Percentiles rank a stretch among this genome's conserved stretches.
These are phyloP conservation scores for Phialophora tarda DNA, from an alignment of 2,329 filamentous ascomycete genomes.

Conservation along the genomic window DNA sequence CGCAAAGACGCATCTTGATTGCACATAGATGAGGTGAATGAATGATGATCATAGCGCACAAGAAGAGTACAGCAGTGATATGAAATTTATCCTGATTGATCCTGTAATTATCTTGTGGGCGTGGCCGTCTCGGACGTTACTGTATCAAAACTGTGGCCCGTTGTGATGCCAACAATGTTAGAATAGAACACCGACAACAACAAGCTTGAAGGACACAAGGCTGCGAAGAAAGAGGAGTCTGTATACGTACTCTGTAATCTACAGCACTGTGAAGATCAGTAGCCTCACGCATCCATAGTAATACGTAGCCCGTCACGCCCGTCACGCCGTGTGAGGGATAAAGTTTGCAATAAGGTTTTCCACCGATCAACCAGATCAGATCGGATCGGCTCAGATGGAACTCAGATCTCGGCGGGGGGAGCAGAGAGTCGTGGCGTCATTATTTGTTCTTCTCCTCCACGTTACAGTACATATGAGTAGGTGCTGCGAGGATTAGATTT, in stretches of 20 bases:
- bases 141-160: too few species aligned
- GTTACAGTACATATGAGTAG: not conserved
- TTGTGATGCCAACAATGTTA: too few species aligned
- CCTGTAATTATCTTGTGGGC: not conserved
- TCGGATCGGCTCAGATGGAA: not conserved
- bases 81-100: not conserved
- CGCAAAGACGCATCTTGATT: not conserved
- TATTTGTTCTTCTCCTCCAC: not conserved
- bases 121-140: too few species aligned
- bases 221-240: too few species aligned
- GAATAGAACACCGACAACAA: too few species aligned
- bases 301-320: too few species aligned
- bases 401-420: not conserved
- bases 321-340: not conserved
- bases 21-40: not conserved
- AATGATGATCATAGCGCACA: not conserved
- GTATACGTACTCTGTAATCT: too few species aligned
- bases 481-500: not conserved
- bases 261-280: too few species aligned
- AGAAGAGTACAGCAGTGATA: not conserved
- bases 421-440: not conserved
- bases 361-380: not conserved
- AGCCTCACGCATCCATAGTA: too few species aligned
- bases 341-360: conserved; percentile 3
- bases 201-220: too few species aligned